A percentile compares a stretch with the other conserved stretches of the same genome.
Conservation (phyloP, 306 rosid genomes). For the Canavalia ensiformis region DNA sequence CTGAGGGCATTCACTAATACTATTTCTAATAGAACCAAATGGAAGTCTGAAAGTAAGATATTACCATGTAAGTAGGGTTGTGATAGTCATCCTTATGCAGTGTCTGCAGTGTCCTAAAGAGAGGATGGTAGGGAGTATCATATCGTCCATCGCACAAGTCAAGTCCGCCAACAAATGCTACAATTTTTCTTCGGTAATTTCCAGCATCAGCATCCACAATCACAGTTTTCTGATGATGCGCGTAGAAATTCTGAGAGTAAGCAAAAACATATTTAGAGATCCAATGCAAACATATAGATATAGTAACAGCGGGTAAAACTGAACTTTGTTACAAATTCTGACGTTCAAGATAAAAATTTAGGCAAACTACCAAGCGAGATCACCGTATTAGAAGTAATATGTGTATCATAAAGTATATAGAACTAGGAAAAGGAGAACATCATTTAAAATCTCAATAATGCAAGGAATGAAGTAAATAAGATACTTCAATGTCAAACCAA, state of each 20-base stretch:
- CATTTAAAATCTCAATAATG: slow-evolving; percentile 8
- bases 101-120: slow-evolving; percentile 80
- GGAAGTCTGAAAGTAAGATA: slow-evolving; percentile 33
- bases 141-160: slow-evolving; percentile 97
- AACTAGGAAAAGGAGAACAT: slow-evolving; percentile 23
- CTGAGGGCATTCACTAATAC: too few relatives aligned
- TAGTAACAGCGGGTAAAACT: slow-evolving; percentile 25
- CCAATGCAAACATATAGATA: slow-evolving; percentile 11
- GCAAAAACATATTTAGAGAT: slow-evolving; percentile 7
- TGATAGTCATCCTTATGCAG: slow-evolving; percentile 92
- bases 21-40: slow-evolving; percentile 37
- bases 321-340: slow-evolving; percentile 32
- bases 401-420: slow-evolving; percentile 3
- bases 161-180: slow-evolving; percentile 97
- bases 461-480: slow-evolving; percentile 21
- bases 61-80: slow-evolving; percentile 93
- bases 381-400: slow-evolving; percentile 18
- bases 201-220: slow-evolving; percentile 96
- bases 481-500: slow-evolving; percentile 42
- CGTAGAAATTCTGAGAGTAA: slow-evolving; percentile 53
- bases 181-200: slow-evolving; percentile 73
- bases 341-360: slow-evolving; percentile 11
- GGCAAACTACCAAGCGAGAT: slow-evolving; percentile 30
- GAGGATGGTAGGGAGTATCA: slow-evolving; percentile 84
- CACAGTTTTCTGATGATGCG: slow-evolving; percentile 98